These are phyloP conservation scores for Thermothielavioides terrestris DNA, from an alignment of 495 filamentous ascomycete species.

Conservation along the genomic window DNA sequence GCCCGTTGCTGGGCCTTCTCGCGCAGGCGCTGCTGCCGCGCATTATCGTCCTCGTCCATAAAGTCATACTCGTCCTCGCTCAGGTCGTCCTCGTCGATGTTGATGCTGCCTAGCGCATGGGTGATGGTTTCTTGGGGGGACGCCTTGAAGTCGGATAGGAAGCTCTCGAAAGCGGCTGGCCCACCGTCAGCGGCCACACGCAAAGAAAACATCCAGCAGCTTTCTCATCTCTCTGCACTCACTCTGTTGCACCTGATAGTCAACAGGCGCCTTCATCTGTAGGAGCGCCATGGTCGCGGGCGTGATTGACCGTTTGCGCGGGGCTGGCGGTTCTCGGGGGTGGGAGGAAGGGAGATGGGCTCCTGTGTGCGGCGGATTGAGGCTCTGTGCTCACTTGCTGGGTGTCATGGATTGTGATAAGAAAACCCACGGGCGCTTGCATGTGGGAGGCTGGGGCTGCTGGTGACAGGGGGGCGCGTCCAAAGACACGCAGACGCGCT, in stretches of 20 bases:
- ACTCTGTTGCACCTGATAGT: slow-evolving; percentile 82
- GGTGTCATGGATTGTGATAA: background rate
- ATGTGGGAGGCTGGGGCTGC: slow-evolving; percentile 18
- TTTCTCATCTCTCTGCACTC: slow-evolving; percentile 20
- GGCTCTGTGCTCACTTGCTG: too few species aligned
- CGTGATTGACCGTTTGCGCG: slow-evolving; percentile 5
- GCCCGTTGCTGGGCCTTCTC: slow-evolving; percentile 37
- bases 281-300: slow-evolving; percentile 63
- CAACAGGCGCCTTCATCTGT: slow-evolving; percentile 62
- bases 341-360: background rate
- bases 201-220: background rate
- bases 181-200: slow-evolving; percentile 1
- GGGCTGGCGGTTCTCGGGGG: background rate
- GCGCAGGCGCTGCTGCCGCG: slow-evolving; percentile 38
- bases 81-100: slow-evolving; percentile 78
- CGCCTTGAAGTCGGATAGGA: slow-evolving; percentile 81
- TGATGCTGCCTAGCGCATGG: slow-evolving; percentile 70
- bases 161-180: slow-evolving; percentile 75
- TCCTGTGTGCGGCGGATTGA: slow-evolving; percentile 1
- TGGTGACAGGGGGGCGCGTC: slow-evolving; percentile 18
- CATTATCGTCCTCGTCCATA: slow-evolving; percentile 75
- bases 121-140: slow-evolving; percentile 63
- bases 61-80: slow-evolving; percentile 94
- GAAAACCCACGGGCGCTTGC: background rate
- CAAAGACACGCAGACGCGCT: slow-evolving; percentile 14